A percentile compares a stretch with the other conserved stretches of the same genome.
Conservation (phyloP, 768 basidiomycete genomes). For the Podaxis sp. region DNA sequence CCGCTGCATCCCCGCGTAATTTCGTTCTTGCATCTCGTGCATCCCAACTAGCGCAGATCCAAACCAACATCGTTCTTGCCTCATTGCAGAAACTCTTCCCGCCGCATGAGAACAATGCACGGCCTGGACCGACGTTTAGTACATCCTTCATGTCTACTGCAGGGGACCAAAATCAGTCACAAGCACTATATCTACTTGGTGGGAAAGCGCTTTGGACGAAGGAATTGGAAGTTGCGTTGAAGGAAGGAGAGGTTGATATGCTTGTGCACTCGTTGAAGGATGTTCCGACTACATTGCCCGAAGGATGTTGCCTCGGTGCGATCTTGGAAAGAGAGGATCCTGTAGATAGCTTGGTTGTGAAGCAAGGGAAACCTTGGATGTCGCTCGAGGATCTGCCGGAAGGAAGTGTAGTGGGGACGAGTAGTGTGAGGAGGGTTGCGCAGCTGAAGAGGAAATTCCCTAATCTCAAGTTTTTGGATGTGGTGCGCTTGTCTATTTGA, state of each 20-base stretch:
- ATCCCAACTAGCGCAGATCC: constrained; percentile 85
- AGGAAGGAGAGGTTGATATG: constrained; percentile 74
- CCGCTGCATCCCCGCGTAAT: constrained; percentile 32
- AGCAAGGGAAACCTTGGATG: constrained; percentile 63
- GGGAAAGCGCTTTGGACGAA: constrained; percentile 97
- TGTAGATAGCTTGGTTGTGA: constrained; percentile 84
- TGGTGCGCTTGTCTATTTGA: constrained; percentile 51
- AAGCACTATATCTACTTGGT: constrained; percentile 81
- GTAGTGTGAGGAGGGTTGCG: constrained; percentile 88
- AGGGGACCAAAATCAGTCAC: constrained; percentile 89
- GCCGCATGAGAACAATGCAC: constrained; percentile 27
- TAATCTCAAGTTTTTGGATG: constrained; percentile 74
- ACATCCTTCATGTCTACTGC: constrained; percentile 56
- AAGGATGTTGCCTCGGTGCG: constrained; percentile 80
- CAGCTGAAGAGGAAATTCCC: constrained; percentile 81
- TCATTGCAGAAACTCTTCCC: constrained; percentile 58
- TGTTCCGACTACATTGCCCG: constrained; percentile 82
- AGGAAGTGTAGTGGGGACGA: constrained; percentile 92
- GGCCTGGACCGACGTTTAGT: constrained; percentile 31
- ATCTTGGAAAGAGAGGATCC: constrained; percentile 87
- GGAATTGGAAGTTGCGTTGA: constrained; percentile 85
- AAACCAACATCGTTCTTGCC: constrained; percentile 77
- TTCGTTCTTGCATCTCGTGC: constrained; percentile 82
- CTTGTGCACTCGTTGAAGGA: constrained; percentile 93
- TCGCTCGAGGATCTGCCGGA: constrained; percentile 77